Base-by-base conservation (phyloP, 257 asterid genomes). In the Solanum chilense region DNA sequence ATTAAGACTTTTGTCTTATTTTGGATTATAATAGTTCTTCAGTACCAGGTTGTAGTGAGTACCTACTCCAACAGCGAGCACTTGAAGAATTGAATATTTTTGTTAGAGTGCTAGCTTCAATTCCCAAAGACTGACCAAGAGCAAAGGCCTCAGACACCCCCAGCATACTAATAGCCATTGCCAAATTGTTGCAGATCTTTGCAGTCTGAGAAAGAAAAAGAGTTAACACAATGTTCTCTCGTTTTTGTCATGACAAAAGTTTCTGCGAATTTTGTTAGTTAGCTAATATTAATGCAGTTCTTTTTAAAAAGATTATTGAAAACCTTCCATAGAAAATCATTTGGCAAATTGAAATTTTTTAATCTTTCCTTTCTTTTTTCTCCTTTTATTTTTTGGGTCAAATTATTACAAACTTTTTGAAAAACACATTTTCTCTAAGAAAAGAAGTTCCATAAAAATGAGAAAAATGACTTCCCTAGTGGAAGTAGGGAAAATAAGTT, bases 21-120 rank as follows among this genome's bases (percentile, higher is more conserved):
- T 9, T 20, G 29, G 29, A 81, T 49, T 16, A 45, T 78, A 29
- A 80, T 81, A 81, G 85, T 81, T 49, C 66, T 29, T 80, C 1
- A 81, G 37, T 45, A 81, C 88, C 35, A 83, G 33, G 37, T 82
- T 8, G 37, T 41, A 70, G 87, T 70, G 81, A 56, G 41, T 97
- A 97, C 99, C 99, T 97, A 90, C 99, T 97, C 99, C 99, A 97
- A 92, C 98, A 97, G 84, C 99, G 96, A 87, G 99, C 99, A 88
- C 96, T 94, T 25, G 99, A 97, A 74, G 98, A 94, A 90, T 97
- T 95, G 87, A 97, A 93, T 86, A 96, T 91, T 88, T 91, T 89
- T 15, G 98, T 95, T 87, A 97, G 92, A 85, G 97, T 96, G 86
- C 87, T 85, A 47, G 99, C 96, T 84, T 91, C 64, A 69, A 96